Evolutionary conservation across 805 yeast genomes (phyloP), one percentile per base, ranked within the genome.

Genomic region (Candida adriatica): DNA sequence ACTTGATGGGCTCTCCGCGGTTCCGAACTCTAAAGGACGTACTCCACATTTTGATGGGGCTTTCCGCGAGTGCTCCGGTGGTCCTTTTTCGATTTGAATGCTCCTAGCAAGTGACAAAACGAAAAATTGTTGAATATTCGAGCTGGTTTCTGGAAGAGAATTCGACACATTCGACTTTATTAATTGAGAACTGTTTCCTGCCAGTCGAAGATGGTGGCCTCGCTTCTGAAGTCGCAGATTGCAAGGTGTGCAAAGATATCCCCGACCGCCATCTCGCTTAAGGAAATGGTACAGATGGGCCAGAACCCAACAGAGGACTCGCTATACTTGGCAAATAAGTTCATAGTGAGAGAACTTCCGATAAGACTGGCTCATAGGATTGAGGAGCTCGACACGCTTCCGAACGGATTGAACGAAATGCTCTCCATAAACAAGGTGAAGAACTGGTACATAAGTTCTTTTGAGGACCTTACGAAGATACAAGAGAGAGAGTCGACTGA

Each of bases 271-370:
- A 85, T 86, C 3, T 78, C 87, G 3, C 61, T 86, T 38, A 67
- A 86, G 36, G 95, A 85, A 55, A 85, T 86, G 95, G 95, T 86
- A 13, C 92, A 83, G 51, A 82, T 86, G 60, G 95, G 96, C 3
- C 76, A 79, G 8, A 63, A 70, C 27, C 92, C 95, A 6, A 68
- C 73, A 19, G 83, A 82, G 10, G 95, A 94, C 3, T 72, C 82
- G 8, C 61, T 84, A 24, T 87, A 81, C 53, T 69, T 83, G 28
- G 95, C 95, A 1, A 79, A 88, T 6, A 83, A 80, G 53, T 86
- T 86, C 51, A 76, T 82, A 8, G 84, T 81, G 1, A 85, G 84
- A 49, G 96, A 87, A 55, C 66, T 87, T 21, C 95, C 95, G 2
- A 83, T 86, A 25, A 66, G 96, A 38, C 64, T 86, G 29, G 94